Evolutionary conservation across 2,329 filamentous ascomycete genomes (phyloP), one percentile per base, ranked within the genome.

Genomic region (Penicillium italicum): DNA sequence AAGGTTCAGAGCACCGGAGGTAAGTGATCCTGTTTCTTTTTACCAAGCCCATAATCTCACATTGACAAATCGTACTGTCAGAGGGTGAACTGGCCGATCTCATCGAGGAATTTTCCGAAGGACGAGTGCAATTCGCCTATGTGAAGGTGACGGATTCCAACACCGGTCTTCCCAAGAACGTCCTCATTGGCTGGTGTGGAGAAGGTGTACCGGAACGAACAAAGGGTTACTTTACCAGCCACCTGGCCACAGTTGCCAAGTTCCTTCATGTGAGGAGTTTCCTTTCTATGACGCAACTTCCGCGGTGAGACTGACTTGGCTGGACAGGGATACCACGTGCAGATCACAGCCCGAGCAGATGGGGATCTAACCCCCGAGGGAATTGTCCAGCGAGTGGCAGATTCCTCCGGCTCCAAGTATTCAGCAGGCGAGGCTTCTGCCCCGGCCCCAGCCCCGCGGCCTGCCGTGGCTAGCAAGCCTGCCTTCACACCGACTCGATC

Each of bases 141-240:
- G 87, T 94, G 68, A 97, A 96, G 77, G 88, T 99, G 78, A 96
- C 92, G 74, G 94, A 99, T 72, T 89, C 91, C 53, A 99, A 99
- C 74, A 90, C 89, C 3, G 79, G 81, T 22, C 84, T 99, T 16
- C 91, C 93, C 47, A 99, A 99, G 80, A 89, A 87, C 72, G 90
- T 96, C 57, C 82, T 99, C 63, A 91, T 99, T 71, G 92, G 89
- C 63, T 99, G 94, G 89, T 99, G 94, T 74, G 94, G 94, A 63
- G 93, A 95, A 70, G 94, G 94, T 66, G 94, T 99, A 16, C 94
- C 94, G n/a, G 94, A 99, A 77, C 83, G 93, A 68, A 97, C 93
- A 59, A 99, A 97, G 77, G 94, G 94, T 62, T 97, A 97, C 77
- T 99, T 99, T 73, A 96, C 91, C 63, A 97, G 91, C 77, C 93